A percentile compares a stretch with the other conserved stretches of the same genome.
Conservation (phyloP, 164 flowering plant species). For the Magnolia kwangsiensis region DNA sequence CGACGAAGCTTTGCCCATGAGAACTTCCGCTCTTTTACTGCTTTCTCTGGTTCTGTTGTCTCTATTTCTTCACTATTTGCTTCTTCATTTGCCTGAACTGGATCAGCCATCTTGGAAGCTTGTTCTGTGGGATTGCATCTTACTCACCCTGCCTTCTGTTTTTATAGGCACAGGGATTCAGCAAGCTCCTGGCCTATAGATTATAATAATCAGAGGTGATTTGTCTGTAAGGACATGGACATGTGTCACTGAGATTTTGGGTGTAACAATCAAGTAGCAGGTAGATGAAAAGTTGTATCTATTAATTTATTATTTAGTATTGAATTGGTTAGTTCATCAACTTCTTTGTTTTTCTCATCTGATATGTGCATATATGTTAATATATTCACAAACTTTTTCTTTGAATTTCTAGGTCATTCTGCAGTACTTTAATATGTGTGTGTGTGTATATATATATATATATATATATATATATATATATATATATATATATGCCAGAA, state of each 20-base stretch:
- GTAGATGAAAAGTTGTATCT: not conserved
- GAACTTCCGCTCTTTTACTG: conserved; percentile 33
- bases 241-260: too few relatives aligned
- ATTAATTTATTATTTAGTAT: too few relatives aligned
- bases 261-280: not conserved
- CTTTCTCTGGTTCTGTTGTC: not conserved
- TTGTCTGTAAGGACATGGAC: not conserved
- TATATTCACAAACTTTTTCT: not conserved
- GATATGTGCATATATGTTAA: not conserved
- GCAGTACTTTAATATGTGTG: too few relatives aligned
- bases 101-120: conserved; percentile 11
- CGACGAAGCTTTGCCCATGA: conserved; percentile 57
- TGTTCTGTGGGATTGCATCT: not conserved
- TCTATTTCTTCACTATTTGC: conserved; percentile 10
- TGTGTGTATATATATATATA: too few relatives aligned
- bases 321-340: not conserved
- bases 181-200: not conserved
- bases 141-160: not conserved
- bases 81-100: not conserved
- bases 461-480: too few relatives aligned
- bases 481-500: not conserved
- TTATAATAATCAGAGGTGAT: not conserved
- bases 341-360: not conserved
- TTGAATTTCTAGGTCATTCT: not conserved
- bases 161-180: conserved; percentile 1